These are phyloP conservation scores for Leccinum obscurum DNA, from an alignment of 768 basidiomycete genomes.

Conservation along the genomic window DNA sequence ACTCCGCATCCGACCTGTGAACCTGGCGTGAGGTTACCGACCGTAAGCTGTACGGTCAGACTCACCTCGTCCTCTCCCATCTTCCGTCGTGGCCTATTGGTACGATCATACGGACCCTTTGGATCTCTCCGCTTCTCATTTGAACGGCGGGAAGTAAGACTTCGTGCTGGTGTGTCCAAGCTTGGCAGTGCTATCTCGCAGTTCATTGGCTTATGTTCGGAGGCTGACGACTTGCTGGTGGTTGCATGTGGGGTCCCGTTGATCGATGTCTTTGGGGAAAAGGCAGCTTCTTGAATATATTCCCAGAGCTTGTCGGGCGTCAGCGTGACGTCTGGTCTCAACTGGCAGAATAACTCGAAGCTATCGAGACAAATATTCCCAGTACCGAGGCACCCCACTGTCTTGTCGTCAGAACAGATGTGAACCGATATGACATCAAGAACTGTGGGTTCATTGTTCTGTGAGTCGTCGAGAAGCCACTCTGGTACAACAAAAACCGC, in stretches of 20 bases:
- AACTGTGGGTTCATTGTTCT: too few species aligned
- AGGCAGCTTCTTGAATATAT: neutral
- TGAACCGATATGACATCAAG: neutral
- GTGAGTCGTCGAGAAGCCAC: too few species aligned
- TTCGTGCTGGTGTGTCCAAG: neutral
- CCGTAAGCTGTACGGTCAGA: neutral
- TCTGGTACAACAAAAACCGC: too few species aligned
- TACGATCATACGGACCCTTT: neutral
- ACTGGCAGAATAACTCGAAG: too few species aligned
- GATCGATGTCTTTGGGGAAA: neutral
- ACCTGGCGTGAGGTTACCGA: neutral
- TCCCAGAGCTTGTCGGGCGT: neutral
- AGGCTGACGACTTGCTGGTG: neutral
- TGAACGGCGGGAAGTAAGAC: neutral
- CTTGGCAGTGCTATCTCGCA: neutral
- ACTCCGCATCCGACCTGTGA: neutral
- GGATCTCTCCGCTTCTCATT: neutral
- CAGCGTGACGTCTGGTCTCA: too few species aligned
- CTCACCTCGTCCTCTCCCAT: neutral
- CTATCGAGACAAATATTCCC: neutral
- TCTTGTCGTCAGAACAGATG: neutral
- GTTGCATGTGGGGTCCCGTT: neutral
- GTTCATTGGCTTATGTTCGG: neutral
- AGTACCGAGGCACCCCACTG: neutral
- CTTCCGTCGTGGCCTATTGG: neutral